Evolutionary conservation across 2,329 filamentous ascomycete genomes (phyloP).

Genomic region (Aspergillus sojae): DNA sequence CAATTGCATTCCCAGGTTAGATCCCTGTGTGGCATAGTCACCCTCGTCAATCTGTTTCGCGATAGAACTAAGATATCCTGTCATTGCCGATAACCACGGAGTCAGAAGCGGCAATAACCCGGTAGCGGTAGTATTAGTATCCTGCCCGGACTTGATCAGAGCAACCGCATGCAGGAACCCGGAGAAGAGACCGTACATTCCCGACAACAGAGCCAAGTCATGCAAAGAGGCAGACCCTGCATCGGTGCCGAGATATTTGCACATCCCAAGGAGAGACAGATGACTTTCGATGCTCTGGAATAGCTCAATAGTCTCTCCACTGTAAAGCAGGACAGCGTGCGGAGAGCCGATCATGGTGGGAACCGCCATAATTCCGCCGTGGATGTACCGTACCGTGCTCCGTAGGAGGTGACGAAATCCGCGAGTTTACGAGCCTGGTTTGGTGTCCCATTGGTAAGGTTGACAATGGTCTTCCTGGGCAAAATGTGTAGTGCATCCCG

Average conservation of each 20-base stretch:
- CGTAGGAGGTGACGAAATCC: background rate
- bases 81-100: constrained; percentile 16
- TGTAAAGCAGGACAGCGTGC: constrained; percentile 12
- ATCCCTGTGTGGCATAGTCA: constrained; percentile 10
- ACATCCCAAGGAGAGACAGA: constrained; percentile 4
- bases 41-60: constrained; percentile 15
- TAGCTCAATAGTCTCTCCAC: background rate
- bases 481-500: background rate
- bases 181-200: constrained; percentile 20
- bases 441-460: constrained; percentile 18
- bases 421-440: constrained; percentile 13
- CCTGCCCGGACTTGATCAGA: constrained; percentile 8
- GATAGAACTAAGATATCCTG: constrained; percentile 9
- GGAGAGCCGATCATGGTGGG: constrained; percentile 16
- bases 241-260: constrained; percentile 11
- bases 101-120: constrained; percentile 9
- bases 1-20: constrained; percentile 16
- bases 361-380: constrained; percentile 20
- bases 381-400: constrained; percentile 15
- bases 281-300: constrained; percentile 2
- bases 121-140: background rate
- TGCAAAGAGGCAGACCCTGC: constrained; percentile 15
- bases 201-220: constrained; percentile 16
- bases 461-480: constrained; percentile 12
- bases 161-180: constrained; percentile 18